phyloP scores from a whole-genome alignment of 371 early-diverging fungal species.

The Mortierella sp. region DNA sequence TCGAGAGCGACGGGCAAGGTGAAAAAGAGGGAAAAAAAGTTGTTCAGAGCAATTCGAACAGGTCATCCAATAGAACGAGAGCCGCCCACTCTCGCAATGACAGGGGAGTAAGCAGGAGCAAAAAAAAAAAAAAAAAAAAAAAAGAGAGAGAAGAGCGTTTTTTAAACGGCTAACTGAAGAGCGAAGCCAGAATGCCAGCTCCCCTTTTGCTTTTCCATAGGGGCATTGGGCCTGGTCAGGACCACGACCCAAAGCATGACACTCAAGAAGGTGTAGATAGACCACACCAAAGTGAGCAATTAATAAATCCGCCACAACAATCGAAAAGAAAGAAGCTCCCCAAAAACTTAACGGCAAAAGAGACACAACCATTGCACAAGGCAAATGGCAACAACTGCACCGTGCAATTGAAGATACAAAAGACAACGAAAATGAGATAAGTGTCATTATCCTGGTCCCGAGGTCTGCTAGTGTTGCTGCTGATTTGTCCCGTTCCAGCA shows the following conservation, averaged over 20 bases:
- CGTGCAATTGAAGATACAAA: not conserved
- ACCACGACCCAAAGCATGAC: not conserved
- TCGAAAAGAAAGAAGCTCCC: constrained; percentile 5
- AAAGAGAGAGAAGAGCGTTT: not conserved
- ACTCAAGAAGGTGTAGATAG: not conserved
- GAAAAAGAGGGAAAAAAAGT: constrained; percentile 20
- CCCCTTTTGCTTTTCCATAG: not conserved
- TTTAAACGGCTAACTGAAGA: constrained; percentile 5
- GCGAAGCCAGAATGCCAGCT: not conserved
- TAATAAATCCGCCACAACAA: constrained; percentile 8
- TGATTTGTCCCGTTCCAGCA: not conserved
- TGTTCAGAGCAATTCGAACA: constrained; percentile 42
- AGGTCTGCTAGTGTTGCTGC: too few species aligned
- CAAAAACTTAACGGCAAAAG: not conserved
- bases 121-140: constrained; percentile 2
- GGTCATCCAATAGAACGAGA: constrained; percentile 37
- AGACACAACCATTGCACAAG: not conserved
- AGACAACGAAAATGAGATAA: not conserved
- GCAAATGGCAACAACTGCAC: not conserved
- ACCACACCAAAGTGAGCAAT: constrained; percentile 14
- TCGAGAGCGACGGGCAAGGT: constrained; percentile 32
- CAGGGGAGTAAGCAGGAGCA: not conserved
- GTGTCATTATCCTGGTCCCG: not conserved
- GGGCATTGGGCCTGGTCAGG: not conserved
- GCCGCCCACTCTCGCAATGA: constrained; percentile 12